Base-by-base conservation (phyloP, 768 basidiomycete genomes). In the Coprinellus micaceus region DNA sequence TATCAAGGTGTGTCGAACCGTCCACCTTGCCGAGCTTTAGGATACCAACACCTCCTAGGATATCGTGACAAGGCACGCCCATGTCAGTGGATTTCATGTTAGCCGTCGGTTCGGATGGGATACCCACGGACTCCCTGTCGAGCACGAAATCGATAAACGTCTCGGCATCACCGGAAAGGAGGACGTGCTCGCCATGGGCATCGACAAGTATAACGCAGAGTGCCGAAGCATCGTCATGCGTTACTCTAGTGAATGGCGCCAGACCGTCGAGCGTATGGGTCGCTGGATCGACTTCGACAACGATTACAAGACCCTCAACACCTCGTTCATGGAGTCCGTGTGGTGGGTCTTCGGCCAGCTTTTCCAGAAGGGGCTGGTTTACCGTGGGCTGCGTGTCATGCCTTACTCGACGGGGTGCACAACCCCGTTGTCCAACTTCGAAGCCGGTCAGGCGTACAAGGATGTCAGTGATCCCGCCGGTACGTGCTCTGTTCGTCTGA, bases 201-300 rank as follows among this genome's bases (percentile, higher is more conserved):
- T 99, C 72, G 92, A 89, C 74, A 90, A 89, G 64, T 99, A 99
- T 81, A 99, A 99, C 70, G 93, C 83, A 4, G 94, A 98, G 70
- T 99, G 97, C 67, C 85, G 96, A 30, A 83, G 85, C 58, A 98
- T 98, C 68, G 96, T 98, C 64, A 98, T 99, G 95, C 83, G 94
- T 49, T 98, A 98, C 70, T 81, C 95, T 2, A 81, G 83, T 6
- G 95, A 98, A 67, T 99, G 97, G 97, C 86, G 94, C 48, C 67
- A 75, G 33, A 98, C 95, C 3, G 96, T 99, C 53, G 95, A 97
- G 71, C 85, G 97, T 60, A 95, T 98, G 89, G 97, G 96, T 30
- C 86, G 97, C 60, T 99, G 97, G 97, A 98, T 99, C 74, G 97
- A 99, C 73, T 99, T 99, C 64, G 97, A 99, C 72, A 91, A 98